These are phyloP conservation scores for Moesziomyces sp. DNA, from an alignment of 1,284 basidiomycete species.

Conservation along the genomic window DNA sequence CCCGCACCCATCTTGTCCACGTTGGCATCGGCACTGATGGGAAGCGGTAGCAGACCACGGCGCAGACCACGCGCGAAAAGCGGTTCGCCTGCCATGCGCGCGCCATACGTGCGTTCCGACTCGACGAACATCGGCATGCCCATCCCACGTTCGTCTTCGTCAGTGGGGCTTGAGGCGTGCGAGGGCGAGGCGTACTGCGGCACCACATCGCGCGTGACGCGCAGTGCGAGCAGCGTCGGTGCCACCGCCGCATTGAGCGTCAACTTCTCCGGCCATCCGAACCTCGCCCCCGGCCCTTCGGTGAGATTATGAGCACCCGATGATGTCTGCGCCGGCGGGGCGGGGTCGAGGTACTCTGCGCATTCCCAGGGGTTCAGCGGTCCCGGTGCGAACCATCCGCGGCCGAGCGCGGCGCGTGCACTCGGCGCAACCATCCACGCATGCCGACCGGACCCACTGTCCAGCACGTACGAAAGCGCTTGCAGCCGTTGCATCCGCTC, in stretches of 20 bases:
- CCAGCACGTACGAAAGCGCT: slow-evolving; percentile 22
- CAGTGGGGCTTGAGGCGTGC: slow-evolving; percentile 1
- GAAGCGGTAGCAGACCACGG: slow-evolving; percentile 23
- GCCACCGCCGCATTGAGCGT: slow-evolving; percentile 38
- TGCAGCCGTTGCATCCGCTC: slow-evolving; percentile 19
- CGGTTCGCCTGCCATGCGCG: slow-evolving; percentile 41
- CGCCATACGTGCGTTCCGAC: slow-evolving; percentile 47
- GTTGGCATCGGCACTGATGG: not conserved
- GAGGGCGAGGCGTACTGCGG: slow-evolving; percentile 35
- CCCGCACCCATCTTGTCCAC: no score
- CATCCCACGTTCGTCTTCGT: not conserved
- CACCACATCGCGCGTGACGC: slow-evolving; percentile 41
- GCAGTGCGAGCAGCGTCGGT: slow-evolving; percentile 19
- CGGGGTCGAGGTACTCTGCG: slow-evolving; percentile 39
- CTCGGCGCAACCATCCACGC: slow-evolving; percentile 25
- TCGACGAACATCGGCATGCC: slow-evolving; percentile 29
- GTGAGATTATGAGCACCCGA: no score
- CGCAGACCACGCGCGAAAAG: slow-evolving; percentile 43
- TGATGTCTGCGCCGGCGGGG: not conserved
- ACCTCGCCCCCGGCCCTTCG: slow-evolving; percentile 12
- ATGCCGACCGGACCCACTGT: slow-evolving; percentile 1
- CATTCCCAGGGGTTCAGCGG: slow-evolving; percentile 46
- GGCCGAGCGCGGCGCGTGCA: slow-evolving; percentile 23
- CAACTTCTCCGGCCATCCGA: slow-evolving; percentile 27
- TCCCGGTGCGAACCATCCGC: slow-evolving; percentile 34